Conservation (phyloP, 192 early-diverging fungal species). For the Lobulomyces angularis region DNA sequence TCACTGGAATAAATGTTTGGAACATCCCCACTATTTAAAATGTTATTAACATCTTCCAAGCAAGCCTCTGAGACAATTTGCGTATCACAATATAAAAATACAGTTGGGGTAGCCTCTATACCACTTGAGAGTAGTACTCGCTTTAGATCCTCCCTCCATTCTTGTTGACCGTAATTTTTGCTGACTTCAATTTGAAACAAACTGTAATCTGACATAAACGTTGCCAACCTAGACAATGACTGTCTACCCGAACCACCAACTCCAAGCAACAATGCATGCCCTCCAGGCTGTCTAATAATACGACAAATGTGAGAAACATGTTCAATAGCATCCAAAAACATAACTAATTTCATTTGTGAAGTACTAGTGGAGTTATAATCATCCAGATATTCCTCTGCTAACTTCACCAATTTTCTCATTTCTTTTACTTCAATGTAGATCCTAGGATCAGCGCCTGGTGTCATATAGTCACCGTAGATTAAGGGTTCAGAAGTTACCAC, state of each 20-base stretch:
- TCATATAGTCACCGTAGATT: conserved; percentile 46
- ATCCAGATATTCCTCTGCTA: conserved; percentile 47
- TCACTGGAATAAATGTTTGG: conserved; percentile 50
- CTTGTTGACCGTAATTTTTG: conserved; percentile 45
- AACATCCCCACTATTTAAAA: conserved; percentile 50
- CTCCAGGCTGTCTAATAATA: conserved; percentile 44
- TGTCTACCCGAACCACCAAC: conserved; percentile 55
- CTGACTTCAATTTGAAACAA: conserved; percentile 53
- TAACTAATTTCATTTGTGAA: conserved; percentile 45
- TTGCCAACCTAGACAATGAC: conserved; percentile 35
- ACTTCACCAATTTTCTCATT: conserved; percentile 36
- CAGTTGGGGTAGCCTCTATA: conserved; percentile 41
- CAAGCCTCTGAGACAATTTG: conserved; percentile 44
- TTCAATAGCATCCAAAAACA: conserved; percentile 53
- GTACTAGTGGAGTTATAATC: conserved; percentile 50
- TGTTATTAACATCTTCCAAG: conserved; percentile 52
- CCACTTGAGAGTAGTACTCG: conserved; percentile 38
- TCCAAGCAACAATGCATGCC: conserved; percentile 41
- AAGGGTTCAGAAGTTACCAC: conserved; percentile 42
- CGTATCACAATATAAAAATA: conserved; percentile 50
- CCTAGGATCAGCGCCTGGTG: conserved; percentile 39
- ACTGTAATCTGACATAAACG: conserved; percentile 51
- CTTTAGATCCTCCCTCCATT: conserved; percentile 52
- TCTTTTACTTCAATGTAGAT: conserved; percentile 47
- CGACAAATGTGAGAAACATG: conserved; percentile 44